Evolutionary conservation across 2,329 filamentous ascomycete genomes (phyloP), one percentile per base, ranked within the genome.

Genomic region (Dendrostoma leiphaemia): DNA sequence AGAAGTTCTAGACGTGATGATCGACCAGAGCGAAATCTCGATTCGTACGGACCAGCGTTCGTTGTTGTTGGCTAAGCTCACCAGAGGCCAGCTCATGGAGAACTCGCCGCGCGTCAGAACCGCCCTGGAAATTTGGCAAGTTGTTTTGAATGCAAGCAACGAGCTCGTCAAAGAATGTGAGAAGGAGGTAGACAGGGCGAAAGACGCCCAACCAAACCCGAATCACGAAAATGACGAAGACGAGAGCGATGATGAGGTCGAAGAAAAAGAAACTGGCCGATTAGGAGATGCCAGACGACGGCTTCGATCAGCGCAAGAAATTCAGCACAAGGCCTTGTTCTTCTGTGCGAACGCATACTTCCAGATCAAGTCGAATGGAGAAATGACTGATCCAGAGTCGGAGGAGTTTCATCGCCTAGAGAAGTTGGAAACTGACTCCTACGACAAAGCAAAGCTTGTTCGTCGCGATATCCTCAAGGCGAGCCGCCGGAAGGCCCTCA

Each of bases 1-100:
- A 17, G 90, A 97, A 68, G 93, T 97, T 1, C 75, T 99, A 10
- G 86, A 91, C 60, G 85, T 87, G 4, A 97, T 99, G 93, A 87
- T 97, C 54, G 91, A 96, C 52, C 86, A 93, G 64, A 91, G 88
- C 40, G 89, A 93, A 54, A 75, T 75, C 6, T 67, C 72, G 1
- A 81, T 93, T 53, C 82, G 86, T 48, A 71, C 79, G 0, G 86
- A 93, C 54, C 86, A 94, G 64, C 82, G 91, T 49, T 73, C 77
- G 2, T 77, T 87, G 45, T 75, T 96, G 6, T 67, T 82, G 2
- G 77, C 77, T 31, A 84, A 83, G 58, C 73, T 96, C 41, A 81
- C 79, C 15, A 79, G 84, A 51, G 93, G 90, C 0, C 92, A 97
- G 61, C 72, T 97, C 3, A 77, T 89, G 35, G 91, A 93, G 57